phyloP scores from a whole-genome alignment of 768 basidiomycete genomes.

The Mycena sanguinolenta region DNA sequence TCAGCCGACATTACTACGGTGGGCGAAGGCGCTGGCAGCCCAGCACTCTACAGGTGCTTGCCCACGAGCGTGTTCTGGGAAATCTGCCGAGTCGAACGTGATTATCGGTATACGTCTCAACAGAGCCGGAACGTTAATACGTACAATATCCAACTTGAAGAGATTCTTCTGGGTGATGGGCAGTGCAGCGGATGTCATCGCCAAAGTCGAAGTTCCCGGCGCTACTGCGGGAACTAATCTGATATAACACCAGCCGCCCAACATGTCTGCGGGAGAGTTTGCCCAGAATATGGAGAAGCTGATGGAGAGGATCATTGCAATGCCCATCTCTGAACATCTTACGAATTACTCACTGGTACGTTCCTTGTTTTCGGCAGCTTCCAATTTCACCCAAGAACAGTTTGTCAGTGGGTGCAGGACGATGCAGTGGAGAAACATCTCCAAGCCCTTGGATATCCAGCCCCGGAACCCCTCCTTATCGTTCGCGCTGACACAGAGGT shows the following conservation, averaged over 20 bases:
- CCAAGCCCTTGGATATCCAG: slow-evolving; percentile 23
- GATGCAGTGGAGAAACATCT: slow-evolving; percentile 27
- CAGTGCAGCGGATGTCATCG: slow-evolving; percentile 24
- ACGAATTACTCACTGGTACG: slow-evolving; percentile 24
- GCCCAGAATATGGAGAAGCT: slow-evolving; percentile 23
- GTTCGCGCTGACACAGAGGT: slow-evolving; percentile 26
- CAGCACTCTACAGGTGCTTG: too few species aligned
- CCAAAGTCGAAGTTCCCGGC: slow-evolving; percentile 13
- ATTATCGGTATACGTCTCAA: too few species aligned
- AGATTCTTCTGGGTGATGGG: too few species aligned
- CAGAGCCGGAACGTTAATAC: too few species aligned
- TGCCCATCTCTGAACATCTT: slow-evolving; percentile 11
- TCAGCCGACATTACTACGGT: too few species aligned
- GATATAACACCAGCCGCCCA: slow-evolving; percentile 19
- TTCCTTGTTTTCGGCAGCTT: neutral
- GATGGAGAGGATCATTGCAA: slow-evolving; percentile 20
- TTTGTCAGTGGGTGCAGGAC: slow-evolving; percentile 26
- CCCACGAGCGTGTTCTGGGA: too few species aligned
- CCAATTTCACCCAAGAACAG: slow-evolving; percentile 13
- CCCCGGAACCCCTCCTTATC: slow-evolving; percentile 26
- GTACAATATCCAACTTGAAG: too few species aligned
- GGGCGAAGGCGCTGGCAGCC: too few species aligned
- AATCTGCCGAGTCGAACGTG: too few species aligned
- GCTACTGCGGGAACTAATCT: slow-evolving; percentile 9
- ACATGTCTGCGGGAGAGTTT: slow-evolving; percentile 16